phyloP scores from a whole-genome alignment of 2,329 filamentous ascomycete genomes.

The Alternaria consortialis region DNA sequence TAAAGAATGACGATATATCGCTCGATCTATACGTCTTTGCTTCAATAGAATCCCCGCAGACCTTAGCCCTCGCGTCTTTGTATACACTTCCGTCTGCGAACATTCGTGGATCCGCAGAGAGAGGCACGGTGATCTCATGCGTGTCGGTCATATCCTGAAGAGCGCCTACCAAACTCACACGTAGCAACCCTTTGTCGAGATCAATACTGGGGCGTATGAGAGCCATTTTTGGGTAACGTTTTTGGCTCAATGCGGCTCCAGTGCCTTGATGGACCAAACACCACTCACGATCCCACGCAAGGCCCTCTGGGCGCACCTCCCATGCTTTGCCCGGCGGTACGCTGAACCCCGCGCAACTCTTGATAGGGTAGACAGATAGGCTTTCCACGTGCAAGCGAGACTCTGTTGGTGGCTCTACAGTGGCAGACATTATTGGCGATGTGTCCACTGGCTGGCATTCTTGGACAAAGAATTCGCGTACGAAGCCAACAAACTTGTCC shows the following conservation, averaged over 20 bases:
- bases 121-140: constrained; percentile 59
- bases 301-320: constrained; percentile 81
- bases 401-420: constrained; percentile 38
- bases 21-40: constrained; percentile 74
- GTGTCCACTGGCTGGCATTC: constrained; percentile 17
- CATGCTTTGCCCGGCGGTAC: constrained; percentile 72
- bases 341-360: constrained; percentile 85
- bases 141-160: constrained; percentile 42
- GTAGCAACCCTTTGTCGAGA: constrained; percentile 70
- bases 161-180: constrained; percentile 63
- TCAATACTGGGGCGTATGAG: constrained; percentile 80
- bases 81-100: constrained; percentile 56
- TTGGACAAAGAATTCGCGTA: constrained; percentile 61
- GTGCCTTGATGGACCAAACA: constrained; percentile 89
- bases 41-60: constrained; percentile 83
- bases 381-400: constrained; percentile 56
- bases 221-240: constrained; percentile 87
- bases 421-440: constrained; percentile 32
- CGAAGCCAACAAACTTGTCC: constrained; percentile 73
- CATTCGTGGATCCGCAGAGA: constrained; percentile 72
- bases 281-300: constrained; percentile 97
- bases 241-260: constrained; percentile 85
- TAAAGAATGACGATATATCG: constrained; percentile 79
- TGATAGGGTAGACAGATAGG: constrained; percentile 82
- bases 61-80: constrained; percentile 66